Evolutionary conservation across 768 basidiomycete genomes (phyloP), one percentile per base, ranked within the genome.

Genomic region (Lactarius sanguifluus): DNA sequence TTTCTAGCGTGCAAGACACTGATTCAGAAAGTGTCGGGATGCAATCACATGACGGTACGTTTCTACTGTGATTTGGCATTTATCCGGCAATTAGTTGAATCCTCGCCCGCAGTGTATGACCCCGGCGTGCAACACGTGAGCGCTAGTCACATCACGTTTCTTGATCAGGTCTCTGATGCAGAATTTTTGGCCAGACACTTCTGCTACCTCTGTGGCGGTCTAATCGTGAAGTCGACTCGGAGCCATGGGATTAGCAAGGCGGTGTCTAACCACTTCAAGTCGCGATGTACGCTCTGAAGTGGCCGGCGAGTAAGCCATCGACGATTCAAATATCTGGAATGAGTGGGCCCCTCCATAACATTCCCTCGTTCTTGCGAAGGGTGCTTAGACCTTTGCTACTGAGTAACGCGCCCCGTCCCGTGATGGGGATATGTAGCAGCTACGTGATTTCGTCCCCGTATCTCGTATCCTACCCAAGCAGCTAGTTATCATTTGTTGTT

Each of bases 1-100:
- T 57, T 59, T 28, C n/a, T 32, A 82, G 81, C 80, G 7, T 83
- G 82, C 70, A 72, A 73, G 61, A 82, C 84, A 12, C 81, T 83
- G 3, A 81, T 84, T 25, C 80, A 77, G 63, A 87, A 84, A 69
- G 77, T 77, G 13, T 74, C 73, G 15, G 86, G 86, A 2, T 87
- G 86, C 60, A 81, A 85, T 64, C 85, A 87, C 72, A 87, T 87
- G 81, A 78, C 79, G 66, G 85, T 85, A 36, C 76, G 84, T 70
- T 61, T 59, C 25, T 32, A 60, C 25, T 34, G 52, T 7, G 25
- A 36, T 50, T 41, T 34, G 40, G 25, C 47, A 25, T 40, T 23
- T 28, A 9, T 28, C 47, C 10, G 28, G 5, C 18, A 20, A 23
- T 40, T 36, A 16, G 7, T n/a, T 52, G 36, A 63, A 7, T 12